Percentiles rank a stretch among this genome's conserved stretches.
Conservation (phyloP, 768 basidiomycete genomes). For the Lentinula detonsa region DNA sequence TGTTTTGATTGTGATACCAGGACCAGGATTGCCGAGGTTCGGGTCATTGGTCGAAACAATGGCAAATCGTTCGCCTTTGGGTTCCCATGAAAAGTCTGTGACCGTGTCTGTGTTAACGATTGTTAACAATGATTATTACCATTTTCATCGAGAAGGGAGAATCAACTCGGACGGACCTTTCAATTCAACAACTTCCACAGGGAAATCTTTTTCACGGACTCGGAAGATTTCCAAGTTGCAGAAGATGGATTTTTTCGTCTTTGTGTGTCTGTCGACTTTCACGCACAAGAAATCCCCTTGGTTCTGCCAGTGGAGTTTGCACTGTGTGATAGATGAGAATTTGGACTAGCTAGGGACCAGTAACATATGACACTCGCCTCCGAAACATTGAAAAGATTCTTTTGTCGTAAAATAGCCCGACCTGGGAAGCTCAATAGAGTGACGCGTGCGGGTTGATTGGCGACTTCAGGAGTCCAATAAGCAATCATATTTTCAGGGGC, state of each 20-base stretch:
- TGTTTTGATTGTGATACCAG: constrained; percentile 93
- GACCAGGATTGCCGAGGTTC: constrained; percentile 83
- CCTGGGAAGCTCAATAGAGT: constrained; percentile 88
- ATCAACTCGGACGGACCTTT: constrained; percentile 55
- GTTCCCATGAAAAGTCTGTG: constrained; percentile 97
- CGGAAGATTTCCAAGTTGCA: constrained; percentile 98
- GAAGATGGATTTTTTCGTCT: constrained; percentile 97
- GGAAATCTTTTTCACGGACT: constrained; percentile 94
- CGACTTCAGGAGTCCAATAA: constrained; percentile 97
- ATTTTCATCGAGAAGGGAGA: background rate
- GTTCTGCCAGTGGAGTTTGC: constrained; percentile 97
- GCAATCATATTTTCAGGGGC: constrained; percentile 86
- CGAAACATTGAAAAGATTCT: constrained; percentile 96
- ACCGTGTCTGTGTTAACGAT: constrained; percentile 64
- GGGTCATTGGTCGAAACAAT: constrained; percentile 94
- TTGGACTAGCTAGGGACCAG: constrained; percentile 1
- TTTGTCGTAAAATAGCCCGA: constrained; percentile 78
- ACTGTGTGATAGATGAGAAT: constrained; percentile 40
- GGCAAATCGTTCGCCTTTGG: constrained; percentile 93
- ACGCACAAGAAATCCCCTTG: constrained; percentile 98
- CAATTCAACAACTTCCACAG: constrained; percentile 94
- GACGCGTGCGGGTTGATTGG: constrained; percentile 94
- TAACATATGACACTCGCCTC: constrained; percentile 56
- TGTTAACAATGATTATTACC: constrained; percentile 6
- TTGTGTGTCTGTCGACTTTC: constrained; percentile 97